Evolutionary conservation across 2,329 filamentous ascomycete species (phyloP).

Genomic region (Gnomoniopsis smithogilvyi): DNA sequence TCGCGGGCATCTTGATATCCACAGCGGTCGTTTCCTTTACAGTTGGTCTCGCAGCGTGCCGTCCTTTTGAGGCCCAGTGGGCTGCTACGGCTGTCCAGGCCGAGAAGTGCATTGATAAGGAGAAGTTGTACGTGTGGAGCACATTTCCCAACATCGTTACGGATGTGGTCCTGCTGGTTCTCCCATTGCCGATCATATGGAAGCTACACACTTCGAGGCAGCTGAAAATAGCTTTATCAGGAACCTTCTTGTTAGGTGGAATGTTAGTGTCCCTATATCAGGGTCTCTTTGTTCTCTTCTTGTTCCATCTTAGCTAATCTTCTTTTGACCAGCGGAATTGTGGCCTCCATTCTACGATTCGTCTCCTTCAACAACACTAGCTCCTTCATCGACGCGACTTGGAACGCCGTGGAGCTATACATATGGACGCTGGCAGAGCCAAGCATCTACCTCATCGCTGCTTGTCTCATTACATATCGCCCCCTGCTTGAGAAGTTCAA

Average conservation of each 20-base stretch:
- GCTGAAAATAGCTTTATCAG: not conserved
- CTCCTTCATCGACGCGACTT: constrained; percentile 22
- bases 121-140: constrained; percentile 26
- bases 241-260: not conserved
- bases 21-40: not conserved
- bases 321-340: constrained; percentile 23
- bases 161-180: constrained; percentile 29
- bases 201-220: constrained; percentile 18
- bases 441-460: constrained; percentile 26
- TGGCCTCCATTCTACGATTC: constrained; percentile 28
- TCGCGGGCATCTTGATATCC: not conserved
- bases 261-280: no score
- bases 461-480: constrained; percentile 26
- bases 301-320: not conserved
- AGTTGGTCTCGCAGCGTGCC: not conserved
- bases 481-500: constrained; percentile 22
- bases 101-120: constrained; percentile 24
- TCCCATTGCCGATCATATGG: constrained; percentile 33
- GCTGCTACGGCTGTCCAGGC: constrained; percentile 11
- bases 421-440: constrained; percentile 25
- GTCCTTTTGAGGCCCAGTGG: constrained; percentile 7
- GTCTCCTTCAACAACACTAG: constrained; percentile 21
- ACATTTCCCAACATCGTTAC: constrained; percentile 34
- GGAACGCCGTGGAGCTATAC: constrained; percentile 17
- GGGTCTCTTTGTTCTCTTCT: no score